These are phyloP conservation scores for Protomyces pachydermus DNA, from an alignment of 1,139 yeast species.

Conservation along the genomic window DNA sequence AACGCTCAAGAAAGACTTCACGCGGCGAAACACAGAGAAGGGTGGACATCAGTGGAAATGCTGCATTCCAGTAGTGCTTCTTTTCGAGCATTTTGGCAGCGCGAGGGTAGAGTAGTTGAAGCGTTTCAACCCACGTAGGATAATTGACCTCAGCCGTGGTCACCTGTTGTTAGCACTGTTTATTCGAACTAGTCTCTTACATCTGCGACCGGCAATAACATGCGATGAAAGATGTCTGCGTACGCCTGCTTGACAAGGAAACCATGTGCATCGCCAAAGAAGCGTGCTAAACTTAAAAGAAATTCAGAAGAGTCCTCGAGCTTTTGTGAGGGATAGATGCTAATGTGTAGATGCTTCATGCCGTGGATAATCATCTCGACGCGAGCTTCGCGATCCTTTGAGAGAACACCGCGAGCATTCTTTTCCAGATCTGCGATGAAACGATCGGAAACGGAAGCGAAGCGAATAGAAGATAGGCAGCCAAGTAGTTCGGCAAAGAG, in stretches of 20 bases:
- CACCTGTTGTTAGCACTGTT: conserved; percentile 37
- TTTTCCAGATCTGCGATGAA: conserved; percentile 90
- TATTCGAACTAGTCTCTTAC: neutral
- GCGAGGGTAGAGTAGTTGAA: conserved; percentile 55
- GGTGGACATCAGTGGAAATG: conserved; percentile 66
- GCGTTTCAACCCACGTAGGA: conserved; percentile 89
- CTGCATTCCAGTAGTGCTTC: conserved; percentile 66
- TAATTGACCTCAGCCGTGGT: conserved; percentile 93
- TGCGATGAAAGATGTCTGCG: conserved; percentile 71
- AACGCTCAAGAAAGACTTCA: conserved; percentile 65
- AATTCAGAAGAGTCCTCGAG: conserved; percentile 93
- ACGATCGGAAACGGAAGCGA: conserved; percentile 83
- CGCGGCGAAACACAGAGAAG: conserved; percentile 76
- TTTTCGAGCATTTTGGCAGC: conserved; percentile 46
- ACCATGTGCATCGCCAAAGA: conserved; percentile 62
- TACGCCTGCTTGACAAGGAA: conserved; percentile 65
- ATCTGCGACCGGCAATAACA: conserved; percentile 74
- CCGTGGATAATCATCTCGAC: conserved; percentile 78
- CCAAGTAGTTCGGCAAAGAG: conserved; percentile 85
- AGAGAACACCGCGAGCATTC: conserved; percentile 40
- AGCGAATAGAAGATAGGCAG: conserved; percentile 77
- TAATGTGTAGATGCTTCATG: conserved; percentile 75
- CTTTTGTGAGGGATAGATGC: conserved; percentile 75
- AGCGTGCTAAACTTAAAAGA: conserved; percentile 75
- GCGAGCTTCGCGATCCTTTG: conserved; percentile 62